Evolutionary conservation across 352 stramenopile genomes (phyloP), one percentile per base, ranked within the genome.

Genomic region (Pythium aquatile): DNA sequence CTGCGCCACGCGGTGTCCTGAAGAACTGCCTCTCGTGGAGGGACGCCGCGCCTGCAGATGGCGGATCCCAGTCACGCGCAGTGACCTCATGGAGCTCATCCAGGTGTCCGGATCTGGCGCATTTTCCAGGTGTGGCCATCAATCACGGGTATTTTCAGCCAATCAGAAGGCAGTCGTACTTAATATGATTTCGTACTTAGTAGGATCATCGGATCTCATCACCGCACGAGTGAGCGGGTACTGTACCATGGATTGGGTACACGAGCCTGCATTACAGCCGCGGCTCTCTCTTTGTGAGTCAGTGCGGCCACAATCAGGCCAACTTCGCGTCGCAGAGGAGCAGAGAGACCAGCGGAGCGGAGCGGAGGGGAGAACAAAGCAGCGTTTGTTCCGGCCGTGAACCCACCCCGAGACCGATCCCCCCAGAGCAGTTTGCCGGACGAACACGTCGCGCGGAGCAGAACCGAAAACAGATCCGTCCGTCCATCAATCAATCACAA

Each of bases 401-500:
- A 49, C 42, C 42, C 42, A 49, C 42, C 17, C 42, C 7, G 14
- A 16, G 32, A 40, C 35, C 35, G 3, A 40, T 40, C 35, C 35
- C 35, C 35, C 35, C 35, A 10, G 10, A 40, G 5, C 35, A 10
- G 35, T 3, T 17, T 24, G 20, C 20, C 20, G 20, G 20, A 24
- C 42, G 20, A 28, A 20, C 5, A 49, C 42, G 16, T 17, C 49
- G 44, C 16, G 24, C 5, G 28, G 44, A 52, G 14, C 20, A 24
- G 20, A 24, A 24, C 20, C 20, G 20, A 24, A 35, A 35, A 35
- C 32, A 9, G 5, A 35, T 35, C 32, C 32, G 8, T 24, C 20
- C 20, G 8, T 35, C 32, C 5, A 35, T 14, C 11, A 9, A 59
- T 37, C 54, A 40, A 26, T 59, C 58, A 66, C 3, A 30, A 72